Evolutionary conservation across 2,329 filamentous ascomycete genomes (phyloP), one percentile per base, ranked within the genome.

Genomic region (Aspergillus sclerotialis): DNA sequence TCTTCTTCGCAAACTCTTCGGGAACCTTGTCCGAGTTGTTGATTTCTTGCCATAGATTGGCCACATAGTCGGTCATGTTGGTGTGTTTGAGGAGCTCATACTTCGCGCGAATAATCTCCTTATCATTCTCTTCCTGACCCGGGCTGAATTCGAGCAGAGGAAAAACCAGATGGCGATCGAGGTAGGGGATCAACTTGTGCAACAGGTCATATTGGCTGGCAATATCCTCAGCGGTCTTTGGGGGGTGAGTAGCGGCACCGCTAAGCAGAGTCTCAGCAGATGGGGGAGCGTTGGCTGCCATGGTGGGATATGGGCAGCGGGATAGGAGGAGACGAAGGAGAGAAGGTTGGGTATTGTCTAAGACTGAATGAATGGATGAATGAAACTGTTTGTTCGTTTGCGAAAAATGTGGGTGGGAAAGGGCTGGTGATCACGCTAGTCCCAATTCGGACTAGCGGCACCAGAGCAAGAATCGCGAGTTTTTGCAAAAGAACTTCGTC

Each of bases 1-100:
- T 77, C 80, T 92, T 93, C 64, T 84, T 80, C 52, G 80, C 77
- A 64, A 89, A 96, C 65, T 95, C 88, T 44, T 82, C 75, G 32
- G 92, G 89, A 35, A 84, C 70, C 43, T 85, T 76, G 40, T 83
- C 74, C 45, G 87, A 77, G 52, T 81, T 75, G 70, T 96, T 80
- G 48, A 98, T 78, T 57, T 95, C 84, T 61, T 84, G 84, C 73
- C 94, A 87, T 49, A 98, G 72, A 56, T 82, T 84, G 57, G 89
- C 89, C 35, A 96, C 86, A 63, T 94, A 98, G 67, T 98, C 92
- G 55, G 84, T 92, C 92, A 98, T 98, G 74, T 96, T 95, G 56
- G 92, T 96, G 64, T 88, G 82, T 71, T 94, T 90, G 50, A 98
- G 79, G 39, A 98, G 80, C 68, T 90, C 82, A 64, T 90, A 94